Percentiles rank a stretch among this genome's conserved stretches.
Conservation (phyloP, 371 early-diverging fungal genomes). For the Apophysomyces sp. region DNA sequence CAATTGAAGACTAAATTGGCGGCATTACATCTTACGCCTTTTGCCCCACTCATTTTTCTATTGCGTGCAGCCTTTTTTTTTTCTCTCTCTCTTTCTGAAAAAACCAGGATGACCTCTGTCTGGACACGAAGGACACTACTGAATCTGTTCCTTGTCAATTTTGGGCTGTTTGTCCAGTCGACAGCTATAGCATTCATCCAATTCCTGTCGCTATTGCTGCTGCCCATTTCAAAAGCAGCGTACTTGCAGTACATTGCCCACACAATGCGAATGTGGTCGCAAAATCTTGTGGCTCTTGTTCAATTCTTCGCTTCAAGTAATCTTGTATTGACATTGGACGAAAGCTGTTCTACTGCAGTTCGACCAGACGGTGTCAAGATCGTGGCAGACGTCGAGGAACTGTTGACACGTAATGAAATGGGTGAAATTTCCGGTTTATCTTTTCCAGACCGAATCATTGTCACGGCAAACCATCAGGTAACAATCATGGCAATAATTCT, state of each 20-base stretch:
- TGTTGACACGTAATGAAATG: slow-evolving; percentile 25
- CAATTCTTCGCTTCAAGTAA: slow-evolving; percentile 57
- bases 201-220: slow-evolving; percentile 24
- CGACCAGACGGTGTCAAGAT: slow-evolving; percentile 7
- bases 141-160: background rate
- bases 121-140: background rate
- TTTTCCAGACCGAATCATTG: slow-evolving; percentile 47
- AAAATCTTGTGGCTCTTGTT: slow-evolving; percentile 48
- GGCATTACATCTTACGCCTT: background rate
- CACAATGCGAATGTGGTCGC: slow-evolving; percentile 49
- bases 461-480: slow-evolving; percentile 84
- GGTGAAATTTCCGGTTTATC: slow-evolving; percentile 23
- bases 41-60: background rate
- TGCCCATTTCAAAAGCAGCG: slow-evolving; percentile 32
- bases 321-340: slow-evolving; percentile 51
- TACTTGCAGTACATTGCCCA: slow-evolving; percentile 46
- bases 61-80: background rate
- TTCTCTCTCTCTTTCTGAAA: background rate
- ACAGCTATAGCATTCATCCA: slow-evolving; percentile 5
- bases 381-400: slow-evolving; percentile 15
- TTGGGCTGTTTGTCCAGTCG: background rate
- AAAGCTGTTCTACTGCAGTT: slow-evolving; percentile 16
- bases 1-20: background rate
- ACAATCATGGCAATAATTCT: too few relatives aligned
- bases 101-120: background rate